These are phyloP conservation scores for Monilinia laxa DNA, from an alignment of 2,329 filamentous ascomycete species.

Conservation along the genomic window DNA sequence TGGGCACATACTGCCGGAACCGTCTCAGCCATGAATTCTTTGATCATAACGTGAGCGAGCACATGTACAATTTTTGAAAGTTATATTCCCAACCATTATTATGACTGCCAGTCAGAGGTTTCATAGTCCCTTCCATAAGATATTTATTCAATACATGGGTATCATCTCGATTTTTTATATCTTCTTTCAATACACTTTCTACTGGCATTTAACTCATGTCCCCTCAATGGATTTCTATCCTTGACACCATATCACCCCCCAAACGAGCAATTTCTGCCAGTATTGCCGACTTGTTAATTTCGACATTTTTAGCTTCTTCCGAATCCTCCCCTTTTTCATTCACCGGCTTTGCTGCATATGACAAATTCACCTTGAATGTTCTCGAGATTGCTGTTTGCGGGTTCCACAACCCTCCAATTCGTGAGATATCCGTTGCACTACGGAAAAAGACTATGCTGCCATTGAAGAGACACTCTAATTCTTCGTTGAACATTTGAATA, in stretches of 20 bases:
- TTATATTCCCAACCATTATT: not conserved
- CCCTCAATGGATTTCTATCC: constrained; percentile 51
- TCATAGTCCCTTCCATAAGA: not conserved
- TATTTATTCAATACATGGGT: constrained; percentile 8
- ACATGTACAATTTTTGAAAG: not conserved
- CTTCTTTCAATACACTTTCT: not conserved
- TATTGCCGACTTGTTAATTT: constrained; percentile 66
- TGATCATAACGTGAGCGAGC: too few relatives aligned
- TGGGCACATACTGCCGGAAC: too few relatives aligned
- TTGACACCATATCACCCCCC: constrained; percentile 65
- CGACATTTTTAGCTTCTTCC: constrained; percentile 50
- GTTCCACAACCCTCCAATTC: constrained; percentile 66
- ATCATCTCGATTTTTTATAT: constrained; percentile 1
- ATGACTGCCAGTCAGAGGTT: not conserved
- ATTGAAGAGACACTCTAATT: constrained; percentile 66
- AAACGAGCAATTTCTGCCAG: constrained; percentile 70
- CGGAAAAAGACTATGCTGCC: constrained; percentile 78
- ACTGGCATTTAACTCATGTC: not conserved
- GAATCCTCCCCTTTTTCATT: constrained; percentile 32
- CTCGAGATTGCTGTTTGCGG: constrained; percentile 48
- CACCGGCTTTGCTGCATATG: constrained; percentile 59
- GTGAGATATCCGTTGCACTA: constrained; percentile 56
- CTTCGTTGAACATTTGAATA: constrained; percentile 60
- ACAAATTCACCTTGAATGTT: constrained; percentile 68
- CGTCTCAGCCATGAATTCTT: too few relatives aligned